Base-by-base conservation (phyloP, 805 yeast genomes). In the Myxozyma nipponensis region DNA sequence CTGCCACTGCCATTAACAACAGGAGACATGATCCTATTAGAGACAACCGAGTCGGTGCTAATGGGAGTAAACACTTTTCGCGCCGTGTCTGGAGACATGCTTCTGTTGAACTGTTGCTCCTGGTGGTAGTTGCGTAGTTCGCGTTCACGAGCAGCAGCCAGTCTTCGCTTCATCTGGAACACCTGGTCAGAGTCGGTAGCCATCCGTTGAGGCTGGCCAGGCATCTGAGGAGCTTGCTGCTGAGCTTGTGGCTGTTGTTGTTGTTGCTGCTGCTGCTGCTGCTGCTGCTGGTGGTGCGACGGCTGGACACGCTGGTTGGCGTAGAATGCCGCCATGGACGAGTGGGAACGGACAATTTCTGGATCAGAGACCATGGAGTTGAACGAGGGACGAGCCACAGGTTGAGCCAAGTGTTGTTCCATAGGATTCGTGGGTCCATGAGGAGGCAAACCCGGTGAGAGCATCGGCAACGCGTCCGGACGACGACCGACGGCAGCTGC, bases 131-230 rank as follows among this genome's bases (percentile, higher is more conserved):
- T 57, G 42, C 59, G 60, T 22, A 57, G 47, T 32, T 55, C 59
- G 28, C 60, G 59, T 35, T 57, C 60, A 18, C 60, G 51, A 10
- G 51, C 52, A 4, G 60, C 59, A 15, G 59, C 60, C 47, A 57
- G 24, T 24, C 60, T 54, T 15, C 60, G 54, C 49, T 56, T 51
- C 55, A 57, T 57, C 36, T 54, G 57, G 37, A 54, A 18, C 13
- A 57, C 52, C 49, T 56, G 60, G 39, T 52, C 59, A n/a, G 58
- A 26, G 19, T 55, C 59, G 25, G 49, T 15, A 5, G 37, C 48
- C 32, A 19, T 22, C 42, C 37, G 45, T 17, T 9, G 47, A 24
- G 24, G 35, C 44, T 46, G 50, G 19, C 37, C 55, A 3, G 39
- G 23, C 38, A 22, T 46, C 34, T 38, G 55, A 23, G 50, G 44